Percentiles rank a stretch among this genome's conserved stretches.
phyloP scores from a whole-genome alignment of 192 early-diverging fungal species.

The Neocallimastix lanati region DNA sequence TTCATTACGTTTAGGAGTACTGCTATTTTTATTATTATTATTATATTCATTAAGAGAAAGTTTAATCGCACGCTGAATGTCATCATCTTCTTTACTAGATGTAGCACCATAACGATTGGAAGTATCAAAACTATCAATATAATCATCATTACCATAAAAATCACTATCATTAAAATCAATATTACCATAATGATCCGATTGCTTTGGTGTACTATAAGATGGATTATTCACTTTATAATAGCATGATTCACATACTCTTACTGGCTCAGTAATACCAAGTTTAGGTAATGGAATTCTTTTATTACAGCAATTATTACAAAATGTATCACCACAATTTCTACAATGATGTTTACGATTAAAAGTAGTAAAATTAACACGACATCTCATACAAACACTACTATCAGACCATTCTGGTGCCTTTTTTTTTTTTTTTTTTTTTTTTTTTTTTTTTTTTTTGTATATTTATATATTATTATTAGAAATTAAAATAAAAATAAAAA shows the following conservation, averaged over 20 bases:
- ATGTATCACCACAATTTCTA: slow-evolving; percentile 86
- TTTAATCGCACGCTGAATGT: no score
- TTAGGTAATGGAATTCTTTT: slow-evolving; percentile 68
- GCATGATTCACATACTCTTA: slow-evolving; percentile 92
- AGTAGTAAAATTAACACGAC: slow-evolving; percentile 76
- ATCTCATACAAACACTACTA: slow-evolving; percentile 81
- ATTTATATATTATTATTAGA: no score
- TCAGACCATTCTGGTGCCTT: slow-evolving; percentile 94
- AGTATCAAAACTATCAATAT: neutral
- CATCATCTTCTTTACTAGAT: slow-evolving; percentile 46
- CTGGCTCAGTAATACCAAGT: slow-evolving; percentile 69
- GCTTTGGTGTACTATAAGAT: neutral
- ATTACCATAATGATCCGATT: neutral
- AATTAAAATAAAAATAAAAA: no score
- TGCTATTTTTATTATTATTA: no score
- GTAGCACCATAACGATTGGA: slow-evolving; percentile 2
- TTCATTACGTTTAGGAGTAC: no score
- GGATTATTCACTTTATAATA: slow-evolving; percentile 45
- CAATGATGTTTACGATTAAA: slow-evolving; percentile 98
- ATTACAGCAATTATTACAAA: slow-evolving; percentile 81
- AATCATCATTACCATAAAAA: neutral
- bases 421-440: neutral
- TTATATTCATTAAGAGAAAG: no score
- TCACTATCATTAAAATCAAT: neutral
- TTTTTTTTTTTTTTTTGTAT: neutral